Evolutionary conservation across 75 land plant species (phyloP).

Genomic region (Pinus albicaulis): DNA sequence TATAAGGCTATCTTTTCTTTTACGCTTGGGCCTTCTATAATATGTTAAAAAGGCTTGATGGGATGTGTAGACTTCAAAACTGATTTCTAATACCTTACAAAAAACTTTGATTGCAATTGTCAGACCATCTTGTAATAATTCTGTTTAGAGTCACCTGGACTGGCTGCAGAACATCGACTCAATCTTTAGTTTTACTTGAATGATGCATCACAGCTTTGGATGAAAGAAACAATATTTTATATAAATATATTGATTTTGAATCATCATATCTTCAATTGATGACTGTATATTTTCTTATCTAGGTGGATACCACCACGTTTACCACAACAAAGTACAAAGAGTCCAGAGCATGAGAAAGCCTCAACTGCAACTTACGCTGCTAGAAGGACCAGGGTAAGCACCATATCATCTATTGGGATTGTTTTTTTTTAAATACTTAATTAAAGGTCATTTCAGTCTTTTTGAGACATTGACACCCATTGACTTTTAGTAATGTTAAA

Average conservation of each 20-base stretch:
- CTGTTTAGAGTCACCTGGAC: too few relatives aligned
- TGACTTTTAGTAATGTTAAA: neutral
- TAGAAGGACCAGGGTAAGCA: slow-evolving; percentile 49
- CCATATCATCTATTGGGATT: neutral
- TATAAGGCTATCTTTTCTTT: too few relatives aligned
- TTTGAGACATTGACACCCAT: neutral
- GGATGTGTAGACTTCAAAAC: too few relatives aligned
- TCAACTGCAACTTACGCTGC: slow-evolving; percentile 40
- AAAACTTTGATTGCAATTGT: too few relatives aligned
- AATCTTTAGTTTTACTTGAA: too few relatives aligned
- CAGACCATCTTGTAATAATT: too few relatives aligned
- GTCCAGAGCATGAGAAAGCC: slow-evolving; percentile 55
- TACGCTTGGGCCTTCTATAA: too few relatives aligned
- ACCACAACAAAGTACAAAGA: slow-evolving; percentile 31
- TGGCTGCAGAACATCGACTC: too few relatives aligned
- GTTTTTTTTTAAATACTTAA: neutral
- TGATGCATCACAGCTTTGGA: too few relatives aligned
- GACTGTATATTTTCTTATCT: slow-evolving; percentile 3
- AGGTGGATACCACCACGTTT: slow-evolving; percentile 56
- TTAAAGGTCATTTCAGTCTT: neutral
- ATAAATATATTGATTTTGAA: neutral
- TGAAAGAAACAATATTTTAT: too few relatives aligned
- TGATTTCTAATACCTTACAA: too few relatives aligned
- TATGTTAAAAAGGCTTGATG: too few relatives aligned
- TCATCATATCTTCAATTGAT: neutral